Conservation (phyloP, 2,329 filamentous ascomycete species). For the Beauveria brongniartii region DNA sequence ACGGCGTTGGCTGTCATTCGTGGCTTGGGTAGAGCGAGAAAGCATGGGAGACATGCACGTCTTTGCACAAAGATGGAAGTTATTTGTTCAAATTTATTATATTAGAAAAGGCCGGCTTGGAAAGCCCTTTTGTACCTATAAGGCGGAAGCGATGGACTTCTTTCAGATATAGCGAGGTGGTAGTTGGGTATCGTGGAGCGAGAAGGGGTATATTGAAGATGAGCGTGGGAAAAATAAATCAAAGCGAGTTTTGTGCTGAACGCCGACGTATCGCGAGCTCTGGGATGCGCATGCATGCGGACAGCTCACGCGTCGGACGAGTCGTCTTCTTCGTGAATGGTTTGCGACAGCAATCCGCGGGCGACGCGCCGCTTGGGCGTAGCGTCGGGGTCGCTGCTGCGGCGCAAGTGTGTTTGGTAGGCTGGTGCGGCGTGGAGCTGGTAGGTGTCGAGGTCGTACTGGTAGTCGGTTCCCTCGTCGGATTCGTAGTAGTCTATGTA, state of each 20-base stretch:
- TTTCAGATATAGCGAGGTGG: neutral
- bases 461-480: neutral
- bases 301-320: conserved; percentile 32
- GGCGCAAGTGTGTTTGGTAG: conserved; percentile 5
- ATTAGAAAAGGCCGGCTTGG: neutral
- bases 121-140: neutral
- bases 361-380: conserved; percentile 31
- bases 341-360: conserved; percentile 51
- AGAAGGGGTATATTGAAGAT: neutral
- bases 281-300: no score
- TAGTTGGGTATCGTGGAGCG: neutral
- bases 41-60: neutral
- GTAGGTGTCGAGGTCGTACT: conserved; percentile 12
- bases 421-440: conserved; percentile 16
- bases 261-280: neutral
- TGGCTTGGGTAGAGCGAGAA: neutral
- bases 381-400: conserved; percentile 26
- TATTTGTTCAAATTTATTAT: neutral
- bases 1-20: neutral
- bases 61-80: neutral
- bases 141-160: neutral
- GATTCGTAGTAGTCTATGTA: conserved; percentile 7
- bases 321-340: conserved; percentile 66
- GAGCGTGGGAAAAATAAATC: neutral
- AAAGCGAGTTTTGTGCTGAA: neutral